Evolutionary conservation across 2,329 filamentous ascomycete genomes (phyloP).

Genomic region (Clonostachys solani): DNA sequence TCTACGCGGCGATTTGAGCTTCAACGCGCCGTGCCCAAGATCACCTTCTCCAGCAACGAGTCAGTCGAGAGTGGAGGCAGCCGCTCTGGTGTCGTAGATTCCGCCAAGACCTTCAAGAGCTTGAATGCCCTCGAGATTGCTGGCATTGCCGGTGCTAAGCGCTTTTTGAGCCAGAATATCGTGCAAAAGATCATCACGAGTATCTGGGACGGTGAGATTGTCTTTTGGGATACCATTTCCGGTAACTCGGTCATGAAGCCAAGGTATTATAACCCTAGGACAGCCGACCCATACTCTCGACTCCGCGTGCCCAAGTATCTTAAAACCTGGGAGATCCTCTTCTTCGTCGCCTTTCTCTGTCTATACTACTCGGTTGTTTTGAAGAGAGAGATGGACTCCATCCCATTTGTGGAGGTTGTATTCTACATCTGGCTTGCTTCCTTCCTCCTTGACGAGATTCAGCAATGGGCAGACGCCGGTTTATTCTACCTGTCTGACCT

Average conservation of each 20-base stretch:
- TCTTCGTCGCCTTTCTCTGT: conserved; percentile 71
- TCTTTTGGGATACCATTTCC: conserved; percentile 80
- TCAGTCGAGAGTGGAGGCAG: neutral
- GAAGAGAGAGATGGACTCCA: conserved; percentile 59
- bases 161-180: conserved; percentile 74
- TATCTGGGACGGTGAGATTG: conserved; percentile 81
- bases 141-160: conserved; percentile 75
- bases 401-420: conserved; percentile 69
- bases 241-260: conserved; percentile 70
- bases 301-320: conserved; percentile 75
- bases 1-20: conserved; percentile 40
- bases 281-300: conserved; percentile 70
- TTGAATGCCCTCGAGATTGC: conserved; percentile 87
- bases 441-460: conserved; percentile 84
- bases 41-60: neutral
- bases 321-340: conserved; percentile 78
- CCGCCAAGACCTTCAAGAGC: conserved; percentile 68
- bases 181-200: conserved; percentile 81
- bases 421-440: conserved; percentile 84
- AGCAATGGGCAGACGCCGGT: conserved; percentile 81
- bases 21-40: neutral
- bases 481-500: conserved; percentile 82
- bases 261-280: conserved; percentile 65
- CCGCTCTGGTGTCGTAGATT: conserved; percentile 45
- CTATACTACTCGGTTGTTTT: conserved; percentile 84